Conservation (phyloP, 768 basidiomycete species). For the Suillus lakei region DNA sequence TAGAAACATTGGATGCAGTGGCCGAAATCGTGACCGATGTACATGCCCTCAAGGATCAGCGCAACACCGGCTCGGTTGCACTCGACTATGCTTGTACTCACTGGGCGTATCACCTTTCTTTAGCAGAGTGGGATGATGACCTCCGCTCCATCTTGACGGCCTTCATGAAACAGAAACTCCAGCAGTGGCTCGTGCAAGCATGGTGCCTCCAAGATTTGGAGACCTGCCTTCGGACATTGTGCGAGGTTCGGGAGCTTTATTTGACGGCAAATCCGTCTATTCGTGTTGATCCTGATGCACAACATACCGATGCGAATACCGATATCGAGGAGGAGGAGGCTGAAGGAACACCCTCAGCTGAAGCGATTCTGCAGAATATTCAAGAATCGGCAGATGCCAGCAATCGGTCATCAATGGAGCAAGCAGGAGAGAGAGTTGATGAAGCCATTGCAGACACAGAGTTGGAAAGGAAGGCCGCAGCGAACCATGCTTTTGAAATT, state of each 20-base stretch:
- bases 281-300: background rate
- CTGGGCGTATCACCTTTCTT: background rate
- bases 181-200: background rate
- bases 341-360: background rate
- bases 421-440: too few species aligned
- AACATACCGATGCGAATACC: background rate
- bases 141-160: background rate
- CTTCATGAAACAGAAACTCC: background rate
- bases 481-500: too few species aligned
- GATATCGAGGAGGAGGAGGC: background rate
- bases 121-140: background rate
- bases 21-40: background rate
- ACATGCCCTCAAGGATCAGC: background rate
- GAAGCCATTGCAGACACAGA: too few species aligned
- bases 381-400: background rate
- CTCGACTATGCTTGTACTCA: slow-evolving; percentile 2
- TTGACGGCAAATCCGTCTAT: background rate
- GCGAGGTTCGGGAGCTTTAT: background rate
- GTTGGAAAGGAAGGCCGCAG: too few species aligned
- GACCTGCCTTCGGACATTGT: background rate
- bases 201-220: background rate
- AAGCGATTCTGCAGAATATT: background rate
- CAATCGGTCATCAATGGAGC: background rate
- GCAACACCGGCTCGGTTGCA: background rate
- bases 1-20: background rate